Evolutionary conservation across 495 filamentous ascomycete genomes (phyloP).

Genomic region (Penicillium cinerascens): DNA sequence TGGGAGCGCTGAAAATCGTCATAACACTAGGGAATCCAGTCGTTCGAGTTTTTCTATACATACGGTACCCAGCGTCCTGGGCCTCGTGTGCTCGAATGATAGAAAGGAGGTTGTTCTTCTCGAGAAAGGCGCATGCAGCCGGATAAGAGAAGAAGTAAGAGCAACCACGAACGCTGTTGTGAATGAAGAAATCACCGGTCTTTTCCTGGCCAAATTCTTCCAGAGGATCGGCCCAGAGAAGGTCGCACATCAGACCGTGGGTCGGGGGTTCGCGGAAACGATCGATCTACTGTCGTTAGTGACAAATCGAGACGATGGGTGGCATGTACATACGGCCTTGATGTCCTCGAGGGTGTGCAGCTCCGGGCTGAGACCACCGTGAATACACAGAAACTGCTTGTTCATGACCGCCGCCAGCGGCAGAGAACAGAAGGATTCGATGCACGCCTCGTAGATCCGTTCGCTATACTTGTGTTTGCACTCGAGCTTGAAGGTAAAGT

Average conservation of each 20-base stretch:
- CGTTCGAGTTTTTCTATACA: slow-evolving; percentile 97
- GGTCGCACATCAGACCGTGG: slow-evolving; percentile 97
- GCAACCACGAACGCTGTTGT: slow-evolving; percentile 97
- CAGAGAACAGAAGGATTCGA: slow-evolving; percentile 94
- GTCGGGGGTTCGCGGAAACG: slow-evolving; percentile 96
- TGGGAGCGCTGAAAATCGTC: slow-evolving; percentile 99
- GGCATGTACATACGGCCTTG: slow-evolving; percentile 60
- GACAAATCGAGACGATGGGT: background rate
- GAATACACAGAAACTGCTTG: slow-evolving; percentile 98
- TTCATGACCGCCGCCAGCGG: slow-evolving; percentile 98
- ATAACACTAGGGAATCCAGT: slow-evolving; percentile 99
- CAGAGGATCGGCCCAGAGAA: slow-evolving; percentile 97
- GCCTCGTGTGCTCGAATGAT: slow-evolving; percentile 99
- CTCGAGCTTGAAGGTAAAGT: slow-evolving; percentile 99
- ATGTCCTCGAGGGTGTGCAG: slow-evolving; percentile 93
- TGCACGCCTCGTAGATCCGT: slow-evolving; percentile 93
- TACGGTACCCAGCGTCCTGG: slow-evolving; percentile 96
- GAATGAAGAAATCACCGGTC: slow-evolving; percentile 91
- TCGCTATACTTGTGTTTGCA: slow-evolving; percentile 99
- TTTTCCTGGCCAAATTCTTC: slow-evolving; percentile 99
- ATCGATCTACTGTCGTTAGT: slow-evolving; percentile 66
- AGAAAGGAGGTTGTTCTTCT: slow-evolving; percentile 97
- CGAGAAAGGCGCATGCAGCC: slow-evolving; percentile 94
- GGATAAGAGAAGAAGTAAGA: slow-evolving; percentile 99
- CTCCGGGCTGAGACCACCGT: slow-evolving; percentile 93